Evolutionary conservation across 352 stramenopile genomes (phyloP).

Genomic region (Globisporangium irregulare): DNA sequence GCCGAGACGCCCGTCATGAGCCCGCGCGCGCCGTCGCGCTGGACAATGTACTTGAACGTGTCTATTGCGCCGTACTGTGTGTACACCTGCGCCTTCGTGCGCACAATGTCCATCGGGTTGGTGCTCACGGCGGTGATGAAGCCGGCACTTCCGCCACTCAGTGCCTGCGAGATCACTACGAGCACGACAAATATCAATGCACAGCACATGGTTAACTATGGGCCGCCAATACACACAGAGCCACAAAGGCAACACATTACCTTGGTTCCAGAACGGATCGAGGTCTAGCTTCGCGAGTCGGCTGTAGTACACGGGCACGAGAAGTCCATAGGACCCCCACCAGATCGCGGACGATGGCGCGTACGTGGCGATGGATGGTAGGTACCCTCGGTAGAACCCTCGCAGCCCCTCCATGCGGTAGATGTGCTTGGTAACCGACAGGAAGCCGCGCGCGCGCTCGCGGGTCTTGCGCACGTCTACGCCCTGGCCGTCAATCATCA

Average conservation of each 20-base stretch:
- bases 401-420: constrained; percentile 63
- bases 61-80: constrained; percentile 83
- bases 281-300: constrained; percentile 49
- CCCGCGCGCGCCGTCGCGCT: constrained; percentile 62
- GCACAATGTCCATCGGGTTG: constrained; percentile 89
- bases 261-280: constrained; percentile 84
- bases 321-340: constrained; percentile 84
- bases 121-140: constrained; percentile 79
- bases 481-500: constrained; percentile 87
- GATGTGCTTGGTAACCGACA: constrained; percentile 59
- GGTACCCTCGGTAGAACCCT: constrained; percentile 83
- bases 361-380: constrained; percentile 84
- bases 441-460: constrained; percentile 53
- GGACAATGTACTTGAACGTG: constrained; percentile 81
- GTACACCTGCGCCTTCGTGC: constrained; percentile 81
- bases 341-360: constrained; percentile 83
- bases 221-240: neutral
- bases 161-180: constrained; percentile 66
- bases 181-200: neutral
- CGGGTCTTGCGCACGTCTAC: constrained; percentile 54
- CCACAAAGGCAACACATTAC: constrained; percentile 20
- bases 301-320: constrained; percentile 73
- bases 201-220: neutral
- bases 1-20: constrained; percentile 82
- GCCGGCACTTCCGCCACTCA: constrained; percentile 72